These are phyloP conservation scores for Rhodocollybia butyracea DNA, from an alignment of 768 basidiomycete species.

Conservation along the genomic window DNA sequence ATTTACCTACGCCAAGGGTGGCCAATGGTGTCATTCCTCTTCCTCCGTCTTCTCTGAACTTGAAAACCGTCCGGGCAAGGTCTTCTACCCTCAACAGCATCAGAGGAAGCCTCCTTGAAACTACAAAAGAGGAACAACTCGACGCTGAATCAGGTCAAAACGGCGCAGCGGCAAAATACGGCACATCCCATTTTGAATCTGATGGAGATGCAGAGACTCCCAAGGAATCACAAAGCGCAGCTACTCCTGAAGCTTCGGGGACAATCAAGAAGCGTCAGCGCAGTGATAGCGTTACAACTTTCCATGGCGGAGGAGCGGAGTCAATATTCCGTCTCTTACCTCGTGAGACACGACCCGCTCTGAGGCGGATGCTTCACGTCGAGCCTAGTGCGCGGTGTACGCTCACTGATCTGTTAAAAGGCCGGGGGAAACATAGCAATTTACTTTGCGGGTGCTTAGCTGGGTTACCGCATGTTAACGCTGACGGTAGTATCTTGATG, in stretches of 20 bases:
- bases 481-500: neutral
- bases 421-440: constrained; percentile 68
- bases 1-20: constrained; percentile 33
- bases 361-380: constrained; percentile 91
- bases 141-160: neutral
- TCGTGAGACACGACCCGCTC: constrained; percentile 83
- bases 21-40: constrained; percentile 9
- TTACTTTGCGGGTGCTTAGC: constrained; percentile 73
- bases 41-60: neutral
- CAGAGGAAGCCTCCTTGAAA: neutral
- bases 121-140: neutral
- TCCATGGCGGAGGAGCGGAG: constrained; percentile 75
- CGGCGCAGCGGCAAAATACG: too few relatives aligned
- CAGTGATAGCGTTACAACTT: constrained; percentile 57
- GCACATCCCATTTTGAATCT: too few relatives aligned
- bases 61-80: constrained; percentile 3
- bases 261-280: constrained; percentile 28
- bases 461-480: neutral
- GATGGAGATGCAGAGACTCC: neutral
- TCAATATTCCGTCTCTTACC: constrained; percentile 96
- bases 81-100: constrained; percentile 1
- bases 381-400: constrained; percentile 90
- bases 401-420: constrained; percentile 85
- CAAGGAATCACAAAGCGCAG: constrained; percentile 19
- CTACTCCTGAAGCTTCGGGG: constrained; percentile 24